Conservation (phyloP, 495 filamentous ascomycete species). For the Daldinia loculata region DNA sequence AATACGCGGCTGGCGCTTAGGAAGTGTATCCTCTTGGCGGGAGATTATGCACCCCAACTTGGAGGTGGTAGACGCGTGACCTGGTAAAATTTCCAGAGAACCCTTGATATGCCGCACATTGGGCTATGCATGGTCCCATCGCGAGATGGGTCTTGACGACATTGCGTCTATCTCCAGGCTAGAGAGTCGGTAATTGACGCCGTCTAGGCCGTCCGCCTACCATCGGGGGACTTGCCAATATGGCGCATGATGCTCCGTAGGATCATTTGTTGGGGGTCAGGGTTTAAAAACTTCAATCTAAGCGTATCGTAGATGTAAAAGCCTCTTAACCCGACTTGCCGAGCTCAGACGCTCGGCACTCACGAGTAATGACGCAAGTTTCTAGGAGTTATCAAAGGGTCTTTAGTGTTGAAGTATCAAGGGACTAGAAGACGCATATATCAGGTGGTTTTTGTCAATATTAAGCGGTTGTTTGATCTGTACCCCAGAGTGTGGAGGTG, state of each 20-base stretch:
- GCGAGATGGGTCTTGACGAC: constrained; percentile 4
- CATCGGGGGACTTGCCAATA: constrained; percentile 30
- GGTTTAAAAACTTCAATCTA: constrained; percentile 9
- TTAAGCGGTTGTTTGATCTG: constrained; percentile 4
- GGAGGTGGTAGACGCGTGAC: constrained; percentile 33
- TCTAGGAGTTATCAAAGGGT: not conserved
- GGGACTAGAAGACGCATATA: not conserved
- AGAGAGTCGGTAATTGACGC: constrained; percentile 34
- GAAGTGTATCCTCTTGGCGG: constrained; percentile 22
- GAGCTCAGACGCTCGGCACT: constrained; percentile 20
- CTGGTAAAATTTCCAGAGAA: constrained; percentile 18
- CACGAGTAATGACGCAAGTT: not conserved
- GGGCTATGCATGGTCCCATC: constrained; percentile 13
- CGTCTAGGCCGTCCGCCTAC: constrained; percentile 24
- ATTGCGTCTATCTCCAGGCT: constrained; percentile 11
- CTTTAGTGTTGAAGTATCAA: not conserved
- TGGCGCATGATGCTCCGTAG: constrained; percentile 40
- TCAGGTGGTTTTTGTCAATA: constrained; percentile 2
- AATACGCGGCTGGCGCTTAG: constrained; percentile 29
- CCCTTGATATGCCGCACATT: constrained; percentile 22
- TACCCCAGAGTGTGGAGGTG: constrained; percentile 16
- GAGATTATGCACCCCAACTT: constrained; percentile 39
- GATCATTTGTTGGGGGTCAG: constrained; percentile 18
- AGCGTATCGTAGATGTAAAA: constrained; percentile 9
- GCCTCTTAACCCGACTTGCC: constrained; percentile 20